Conservation (phyloP, 225 moss, liverwort and hornwort genomes). For the Sphagnum tenellum region DNA sequence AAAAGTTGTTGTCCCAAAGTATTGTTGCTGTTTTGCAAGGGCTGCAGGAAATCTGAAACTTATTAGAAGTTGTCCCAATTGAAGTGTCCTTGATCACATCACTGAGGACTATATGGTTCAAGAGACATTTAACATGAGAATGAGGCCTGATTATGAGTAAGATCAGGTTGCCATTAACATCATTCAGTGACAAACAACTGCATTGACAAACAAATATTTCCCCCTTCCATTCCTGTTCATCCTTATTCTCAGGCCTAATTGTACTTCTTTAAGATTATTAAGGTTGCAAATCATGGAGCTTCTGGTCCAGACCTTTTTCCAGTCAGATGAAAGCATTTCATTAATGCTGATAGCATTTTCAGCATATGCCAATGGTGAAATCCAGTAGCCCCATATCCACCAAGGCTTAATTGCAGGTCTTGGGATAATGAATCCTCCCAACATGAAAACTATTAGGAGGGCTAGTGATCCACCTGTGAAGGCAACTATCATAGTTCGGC, state of each 20-base stretch:
- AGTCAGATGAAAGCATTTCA: constrained; percentile 77
- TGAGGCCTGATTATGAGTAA: too few species aligned
- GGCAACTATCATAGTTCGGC: constrained; percentile 68
- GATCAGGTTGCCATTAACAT: too few species aligned
- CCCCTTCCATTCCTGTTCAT: too few species aligned
- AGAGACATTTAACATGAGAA: too few species aligned
- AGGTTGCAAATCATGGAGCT: too few species aligned
- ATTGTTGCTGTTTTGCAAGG: constrained; percentile 16
- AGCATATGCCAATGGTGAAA: constrained; percentile 69
- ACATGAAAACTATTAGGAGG: constrained; percentile 52
- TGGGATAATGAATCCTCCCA: constrained; percentile 79
- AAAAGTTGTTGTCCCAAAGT: constrained; percentile 33
- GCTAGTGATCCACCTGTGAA: constrained; percentile 75
- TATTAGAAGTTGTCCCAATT: too few species aligned
- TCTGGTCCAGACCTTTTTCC: constrained; percentile 23
- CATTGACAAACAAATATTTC: too few species aligned
- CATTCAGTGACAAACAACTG: too few species aligned
- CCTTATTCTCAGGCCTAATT: too few species aligned
- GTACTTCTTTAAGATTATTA: too few species aligned
- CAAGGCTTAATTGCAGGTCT: constrained; percentile 56
- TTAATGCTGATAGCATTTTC: constrained; percentile 62
- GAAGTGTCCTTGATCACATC: too few species aligned
- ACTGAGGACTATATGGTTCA: too few species aligned
- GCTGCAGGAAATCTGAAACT: constrained; percentile 8
- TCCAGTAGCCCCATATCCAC: constrained; percentile 99